Conservation (phyloP, 805 yeast genomes). For the Candida silvatica region DNA sequence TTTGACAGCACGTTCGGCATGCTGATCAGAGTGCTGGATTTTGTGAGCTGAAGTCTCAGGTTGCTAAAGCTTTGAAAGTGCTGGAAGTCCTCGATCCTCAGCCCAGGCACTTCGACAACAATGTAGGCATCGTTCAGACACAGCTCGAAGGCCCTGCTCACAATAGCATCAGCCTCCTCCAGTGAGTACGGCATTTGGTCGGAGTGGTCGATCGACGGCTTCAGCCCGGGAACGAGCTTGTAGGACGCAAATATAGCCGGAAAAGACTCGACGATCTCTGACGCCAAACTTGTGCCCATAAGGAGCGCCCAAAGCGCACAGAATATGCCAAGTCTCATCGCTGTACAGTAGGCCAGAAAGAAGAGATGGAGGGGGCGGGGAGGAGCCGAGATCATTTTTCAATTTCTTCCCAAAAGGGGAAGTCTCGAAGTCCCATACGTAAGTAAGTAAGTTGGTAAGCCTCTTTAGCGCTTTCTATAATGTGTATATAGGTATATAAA, state of each 20-base stretch:
- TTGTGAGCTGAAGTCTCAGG: constrained; percentile 39
- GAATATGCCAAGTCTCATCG: too few relatives aligned
- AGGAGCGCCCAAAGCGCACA: too few relatives aligned
- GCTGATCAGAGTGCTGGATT: constrained; percentile 54
- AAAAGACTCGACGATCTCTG: too few relatives aligned
- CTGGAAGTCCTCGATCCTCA: constrained; percentile 37
- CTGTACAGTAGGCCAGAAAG: too few relatives aligned
- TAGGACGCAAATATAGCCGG: constrained; percentile 23
- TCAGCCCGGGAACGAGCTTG: constrained; percentile 21
- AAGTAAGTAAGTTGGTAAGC: too few relatives aligned
- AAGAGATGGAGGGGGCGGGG: too few relatives aligned
- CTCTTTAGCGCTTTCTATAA: neutral
- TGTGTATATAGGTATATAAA: neutral
- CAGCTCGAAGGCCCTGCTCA: constrained; percentile 17
- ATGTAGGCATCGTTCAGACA: constrained; percentile 53
- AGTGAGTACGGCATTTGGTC: constrained; percentile 22
- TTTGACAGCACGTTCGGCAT: constrained; percentile 39
- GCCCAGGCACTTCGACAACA: constrained; percentile 46
- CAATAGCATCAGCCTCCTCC: constrained; percentile 13
- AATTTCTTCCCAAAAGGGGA: too few relatives aligned
- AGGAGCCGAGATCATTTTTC: too few relatives aligned
- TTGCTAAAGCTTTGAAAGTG: constrained; percentile 34
- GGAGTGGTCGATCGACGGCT: constrained; percentile 19
- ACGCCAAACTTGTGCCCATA: too few relatives aligned
- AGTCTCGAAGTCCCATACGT: too few relatives aligned